Conservation (phyloP, 495 filamentous ascomycete species). For the Xylaria sp. region DNA sequence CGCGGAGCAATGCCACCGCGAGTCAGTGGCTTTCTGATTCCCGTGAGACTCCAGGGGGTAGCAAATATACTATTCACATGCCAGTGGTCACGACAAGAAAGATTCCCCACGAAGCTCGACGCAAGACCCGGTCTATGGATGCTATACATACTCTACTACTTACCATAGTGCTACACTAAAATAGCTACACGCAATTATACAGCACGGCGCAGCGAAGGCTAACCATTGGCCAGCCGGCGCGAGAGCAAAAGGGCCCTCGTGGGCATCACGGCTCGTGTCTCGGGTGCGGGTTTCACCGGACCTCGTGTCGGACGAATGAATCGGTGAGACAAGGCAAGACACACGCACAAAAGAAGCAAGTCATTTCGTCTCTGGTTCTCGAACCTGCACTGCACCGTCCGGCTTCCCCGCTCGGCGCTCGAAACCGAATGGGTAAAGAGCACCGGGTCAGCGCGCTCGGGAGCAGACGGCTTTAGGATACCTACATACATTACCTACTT, state of each 20-base stretch:
- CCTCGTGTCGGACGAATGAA: slow-evolving; percentile 4
- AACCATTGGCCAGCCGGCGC: neutral
- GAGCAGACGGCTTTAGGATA: too few species aligned
- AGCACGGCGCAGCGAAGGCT: too few species aligned
- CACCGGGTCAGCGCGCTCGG: neutral
- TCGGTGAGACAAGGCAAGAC: slow-evolving; percentile 9
- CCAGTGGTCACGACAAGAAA: neutral
- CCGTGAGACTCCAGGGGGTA: neutral
- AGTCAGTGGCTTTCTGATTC: neutral
- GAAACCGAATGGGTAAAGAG: slow-evolving; percentile 3
- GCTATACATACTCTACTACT: neutral
- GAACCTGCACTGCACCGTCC: neutral
- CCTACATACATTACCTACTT: too few species aligned
- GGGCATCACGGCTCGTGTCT: slow-evolving; percentile 13
- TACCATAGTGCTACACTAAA: too few species aligned
- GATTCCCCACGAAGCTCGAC: neutral
- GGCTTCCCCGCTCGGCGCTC: slow-evolving; percentile 10
- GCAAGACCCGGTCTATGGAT: neutral
- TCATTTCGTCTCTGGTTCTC: neutral
- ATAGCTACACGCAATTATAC: too few species aligned
- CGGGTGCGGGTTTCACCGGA: slow-evolving; percentile 20
- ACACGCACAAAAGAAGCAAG: neutral
- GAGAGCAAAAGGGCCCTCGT: slow-evolving; percentile 1
- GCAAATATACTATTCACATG: neutral
- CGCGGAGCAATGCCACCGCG: neutral